Evolutionary conservation across 352 stramenopile species (phyloP).

Genomic region (Pythium dissimile): DNA sequence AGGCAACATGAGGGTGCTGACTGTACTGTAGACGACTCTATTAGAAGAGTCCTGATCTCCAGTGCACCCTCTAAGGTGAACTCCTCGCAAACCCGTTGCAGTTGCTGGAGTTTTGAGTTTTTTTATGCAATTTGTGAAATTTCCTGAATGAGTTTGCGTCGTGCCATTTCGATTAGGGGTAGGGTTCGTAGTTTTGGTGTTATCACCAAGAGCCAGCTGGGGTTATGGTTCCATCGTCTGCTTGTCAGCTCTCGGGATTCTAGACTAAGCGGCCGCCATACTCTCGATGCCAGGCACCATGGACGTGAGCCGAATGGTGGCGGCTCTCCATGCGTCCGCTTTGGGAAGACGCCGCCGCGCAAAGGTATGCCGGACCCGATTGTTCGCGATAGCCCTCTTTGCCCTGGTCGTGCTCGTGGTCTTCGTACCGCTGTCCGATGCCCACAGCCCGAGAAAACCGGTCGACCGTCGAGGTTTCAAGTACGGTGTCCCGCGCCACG

Average conservation of each 20-base stretch:
- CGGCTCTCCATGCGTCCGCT: background rate
- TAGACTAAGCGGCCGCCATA: background rate
- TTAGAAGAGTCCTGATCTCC: background rate
- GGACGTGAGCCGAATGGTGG: background rate
- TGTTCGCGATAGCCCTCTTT: background rate
- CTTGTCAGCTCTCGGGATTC: slow-evolving; percentile 13
- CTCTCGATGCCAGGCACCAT: background rate
- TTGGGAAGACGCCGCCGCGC: background rate
- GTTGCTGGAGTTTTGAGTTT: background rate
- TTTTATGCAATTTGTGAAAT: background rate
- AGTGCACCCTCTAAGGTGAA: background rate
- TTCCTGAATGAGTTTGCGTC: background rate
- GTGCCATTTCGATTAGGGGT: slow-evolving; percentile 7
- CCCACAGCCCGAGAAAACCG: background rate
- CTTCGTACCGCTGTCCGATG: background rate
- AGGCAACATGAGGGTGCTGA: slow-evolving; percentile 1
- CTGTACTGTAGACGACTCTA: background rate
- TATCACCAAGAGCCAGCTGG: slow-evolving; percentile 5
- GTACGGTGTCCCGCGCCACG: too few relatives aligned
- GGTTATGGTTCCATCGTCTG: slow-evolving; percentile 7
- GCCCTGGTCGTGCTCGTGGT: background rate
- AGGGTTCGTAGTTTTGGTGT: background rate
- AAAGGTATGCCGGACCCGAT: too few relatives aligned
- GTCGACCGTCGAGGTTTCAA: too few relatives aligned
- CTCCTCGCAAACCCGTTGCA: background rate